Evolutionary conservation across 208 protist genomes (phyloP).

Genomic region (Entamoeba invadens): DNA sequence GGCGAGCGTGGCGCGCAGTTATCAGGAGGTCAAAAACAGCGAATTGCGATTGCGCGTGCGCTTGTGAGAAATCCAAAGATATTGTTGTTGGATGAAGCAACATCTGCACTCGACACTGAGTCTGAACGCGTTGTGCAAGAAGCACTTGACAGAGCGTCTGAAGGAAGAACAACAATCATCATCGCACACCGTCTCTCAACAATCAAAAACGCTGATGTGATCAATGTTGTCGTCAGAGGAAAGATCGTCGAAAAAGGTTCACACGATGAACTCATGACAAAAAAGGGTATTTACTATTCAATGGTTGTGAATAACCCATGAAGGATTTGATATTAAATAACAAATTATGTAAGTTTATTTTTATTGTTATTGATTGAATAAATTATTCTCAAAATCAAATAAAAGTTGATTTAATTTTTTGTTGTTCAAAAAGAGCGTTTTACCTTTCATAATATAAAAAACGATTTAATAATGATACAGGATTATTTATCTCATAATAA

Average conservation of each 20-base stretch:
- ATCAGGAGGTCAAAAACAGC: conserved; percentile 66
- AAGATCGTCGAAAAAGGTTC: conserved; percentile 56
- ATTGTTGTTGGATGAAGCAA: conserved; percentile 72
- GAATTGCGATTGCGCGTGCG: conserved; percentile 69
- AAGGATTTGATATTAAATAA: too few relatives aligned
- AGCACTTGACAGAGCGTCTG: conserved; percentile 56
- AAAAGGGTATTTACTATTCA: neutral
- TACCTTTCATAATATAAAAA: too few relatives aligned
- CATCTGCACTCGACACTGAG: conserved; percentile 62
- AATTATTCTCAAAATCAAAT: too few relatives aligned
- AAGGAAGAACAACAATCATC: conserved; percentile 60
- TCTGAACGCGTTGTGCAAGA: conserved; percentile 63
- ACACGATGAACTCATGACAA: conserved; percentile 50
- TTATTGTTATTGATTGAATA: too few relatives aligned
- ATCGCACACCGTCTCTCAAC: conserved; percentile 75
- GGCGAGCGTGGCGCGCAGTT: conserved; percentile 23
- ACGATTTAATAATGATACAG: too few relatives aligned
- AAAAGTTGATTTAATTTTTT: too few relatives aligned
- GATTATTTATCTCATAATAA: too few relatives aligned
- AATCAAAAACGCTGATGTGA: conserved; percentile 64
- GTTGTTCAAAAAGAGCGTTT: too few relatives aligned
- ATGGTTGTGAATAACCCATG: too few relatives aligned
- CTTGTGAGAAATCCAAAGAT: conserved; percentile 60
- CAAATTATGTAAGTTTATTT: too few relatives aligned
- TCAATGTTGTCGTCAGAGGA: conserved; percentile 71